phyloP scores from a whole-genome alignment of 371 early-diverging fungal species.

The Dichotomocladium elegans region DNA sequence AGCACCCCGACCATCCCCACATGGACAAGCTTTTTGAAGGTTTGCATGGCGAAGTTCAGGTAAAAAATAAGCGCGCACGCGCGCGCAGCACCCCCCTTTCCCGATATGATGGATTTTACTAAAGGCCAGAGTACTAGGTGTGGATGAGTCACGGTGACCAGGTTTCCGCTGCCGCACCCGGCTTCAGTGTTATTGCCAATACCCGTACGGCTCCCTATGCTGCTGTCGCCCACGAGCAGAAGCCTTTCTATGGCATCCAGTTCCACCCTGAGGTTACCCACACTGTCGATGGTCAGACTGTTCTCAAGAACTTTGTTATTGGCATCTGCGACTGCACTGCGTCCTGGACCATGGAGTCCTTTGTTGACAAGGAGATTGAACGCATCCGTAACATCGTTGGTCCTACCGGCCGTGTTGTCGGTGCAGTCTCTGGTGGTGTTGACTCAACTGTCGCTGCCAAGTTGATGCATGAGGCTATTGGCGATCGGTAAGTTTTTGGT shows the following conservation, averaged over 20 bases:
- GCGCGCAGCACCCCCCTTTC: too few species aligned
- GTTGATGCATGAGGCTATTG: conserved; percentile 95
- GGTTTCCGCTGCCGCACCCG: conserved; percentile 74
- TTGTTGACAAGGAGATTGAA: conserved; percentile 94
- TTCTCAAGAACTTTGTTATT: conserved; percentile 91
- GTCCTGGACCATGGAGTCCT: conserved; percentile 94
- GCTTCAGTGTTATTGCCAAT: conserved; percentile 81
- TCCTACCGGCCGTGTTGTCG: conserved; percentile 89
- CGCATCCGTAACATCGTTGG: conserved; percentile 91
- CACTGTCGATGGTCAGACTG: conserved; percentile 78
- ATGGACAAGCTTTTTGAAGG: conserved; percentile 77
- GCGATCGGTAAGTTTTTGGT: conserved; percentile 65
- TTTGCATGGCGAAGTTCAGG: conserved; percentile 57
- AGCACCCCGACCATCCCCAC: conserved; percentile 56
- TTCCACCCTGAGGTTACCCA: conserved; percentile 99
- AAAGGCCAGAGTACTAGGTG: conserved; percentile 43
- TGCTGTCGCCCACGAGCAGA: conserved; percentile 78
- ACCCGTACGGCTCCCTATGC: conserved; percentile 89
- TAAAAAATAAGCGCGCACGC: conserved; percentile 17
- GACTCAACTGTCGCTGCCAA: conserved; percentile 96
- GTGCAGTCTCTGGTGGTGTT: conserved; percentile 96
- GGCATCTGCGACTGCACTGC: conserved; percentile 79
- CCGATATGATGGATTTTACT: neutral
- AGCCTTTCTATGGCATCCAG: conserved; percentile 90
- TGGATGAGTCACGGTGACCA: conserved; percentile 99